These are phyloP conservation scores for Verticillium tricorpus DNA, from an alignment of 2,329 filamentous ascomycete genomes.

Conservation along the genomic window DNA sequence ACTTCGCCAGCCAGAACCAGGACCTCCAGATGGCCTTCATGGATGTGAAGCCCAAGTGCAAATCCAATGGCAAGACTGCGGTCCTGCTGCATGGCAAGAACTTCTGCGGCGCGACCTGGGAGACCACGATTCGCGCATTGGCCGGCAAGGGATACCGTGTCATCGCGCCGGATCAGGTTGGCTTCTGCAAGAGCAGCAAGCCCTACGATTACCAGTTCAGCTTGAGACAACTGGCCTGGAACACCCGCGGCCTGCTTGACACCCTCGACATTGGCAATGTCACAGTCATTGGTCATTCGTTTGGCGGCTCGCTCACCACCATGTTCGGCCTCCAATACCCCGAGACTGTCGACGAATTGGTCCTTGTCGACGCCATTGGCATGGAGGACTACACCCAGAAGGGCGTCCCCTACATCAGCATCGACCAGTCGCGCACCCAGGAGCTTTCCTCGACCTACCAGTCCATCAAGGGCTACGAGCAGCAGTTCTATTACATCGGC, in stretches of 20 bases:
- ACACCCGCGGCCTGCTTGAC: conserved; percentile 42
- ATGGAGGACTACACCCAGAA: conserved; percentile 48
- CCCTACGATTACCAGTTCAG: conserved; percentile 46
- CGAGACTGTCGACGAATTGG: conserved; percentile 32
- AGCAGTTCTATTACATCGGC: conserved; percentile 43
- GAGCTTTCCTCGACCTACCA: conserved; percentile 36
- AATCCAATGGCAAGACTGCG: conserved; percentile 33
- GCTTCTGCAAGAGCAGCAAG: conserved; percentile 55
- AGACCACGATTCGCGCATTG: conserved; percentile 37
- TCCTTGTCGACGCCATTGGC: conserved; percentile 48
- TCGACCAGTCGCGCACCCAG: conserved; percentile 31
- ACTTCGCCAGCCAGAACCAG: conserved; percentile 40
- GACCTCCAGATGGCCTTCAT: conserved; percentile 52
- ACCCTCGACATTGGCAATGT: conserved; percentile 62
- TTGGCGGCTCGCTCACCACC: conserved; percentile 74
- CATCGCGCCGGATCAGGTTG: conserved; percentile 49
- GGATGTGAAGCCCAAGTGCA: conserved; percentile 33
- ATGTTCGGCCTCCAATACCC: conserved; percentile 49
- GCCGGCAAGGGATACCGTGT: conserved; percentile 42
- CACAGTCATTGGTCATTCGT: conserved; percentile 80
- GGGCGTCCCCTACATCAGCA: conserved; percentile 40
- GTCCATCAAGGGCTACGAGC: conserved; percentile 41
- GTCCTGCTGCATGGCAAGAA: conserved; percentile 52
- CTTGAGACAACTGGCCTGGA: conserved; percentile 44
- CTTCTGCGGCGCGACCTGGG: conserved; percentile 52